Conservation (phyloP, 257 asterid genomes). For the Haberlea rhodopensis region DNA sequence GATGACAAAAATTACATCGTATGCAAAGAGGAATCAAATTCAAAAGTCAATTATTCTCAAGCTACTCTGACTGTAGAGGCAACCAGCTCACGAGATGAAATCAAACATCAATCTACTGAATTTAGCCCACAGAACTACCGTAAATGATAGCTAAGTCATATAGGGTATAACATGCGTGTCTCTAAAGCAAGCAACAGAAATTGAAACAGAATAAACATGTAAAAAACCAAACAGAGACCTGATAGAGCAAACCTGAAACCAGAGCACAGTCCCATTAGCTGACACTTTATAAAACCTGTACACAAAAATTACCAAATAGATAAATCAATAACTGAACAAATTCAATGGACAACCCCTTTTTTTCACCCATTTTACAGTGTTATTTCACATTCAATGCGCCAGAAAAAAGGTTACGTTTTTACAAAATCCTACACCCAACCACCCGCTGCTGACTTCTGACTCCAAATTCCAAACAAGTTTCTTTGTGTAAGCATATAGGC, state of each 20-base stretch:
- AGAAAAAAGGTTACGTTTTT: background rate
- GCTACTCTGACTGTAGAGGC: background rate
- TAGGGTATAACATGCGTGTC: slow-evolving; percentile 7
- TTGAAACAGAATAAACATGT: background rate
- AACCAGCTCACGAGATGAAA: too few relatives aligned
- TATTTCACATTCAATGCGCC: background rate
- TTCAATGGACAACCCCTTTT: background rate
- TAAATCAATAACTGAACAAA: slow-evolving; percentile 9
- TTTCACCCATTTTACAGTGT: background rate
- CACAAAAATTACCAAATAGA: slow-evolving; percentile 21
- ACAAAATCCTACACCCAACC: background rate
- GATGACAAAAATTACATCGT: slow-evolving; percentile 28
- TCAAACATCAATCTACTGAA: too few relatives aligned
- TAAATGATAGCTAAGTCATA: background rate
- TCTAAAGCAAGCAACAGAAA: slow-evolving; percentile 14
- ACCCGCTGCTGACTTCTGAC: too few relatives aligned
- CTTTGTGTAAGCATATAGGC: background rate
- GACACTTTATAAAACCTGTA: slow-evolving; percentile 90
- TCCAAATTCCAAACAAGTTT: too few relatives aligned
- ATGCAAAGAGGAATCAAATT: slow-evolving; percentile 12
- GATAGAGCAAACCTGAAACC: slow-evolving; percentile 97
- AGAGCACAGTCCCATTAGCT: slow-evolving; percentile 76
- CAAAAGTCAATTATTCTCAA: background rate
- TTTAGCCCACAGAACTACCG: slow-evolving; percentile 5
- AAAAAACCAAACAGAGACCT: slow-evolving; percentile 55